Evolutionary conservation across 1,284 basidiomycete species (phyloP).

Genomic region (Cryptococcus sp.): DNA sequence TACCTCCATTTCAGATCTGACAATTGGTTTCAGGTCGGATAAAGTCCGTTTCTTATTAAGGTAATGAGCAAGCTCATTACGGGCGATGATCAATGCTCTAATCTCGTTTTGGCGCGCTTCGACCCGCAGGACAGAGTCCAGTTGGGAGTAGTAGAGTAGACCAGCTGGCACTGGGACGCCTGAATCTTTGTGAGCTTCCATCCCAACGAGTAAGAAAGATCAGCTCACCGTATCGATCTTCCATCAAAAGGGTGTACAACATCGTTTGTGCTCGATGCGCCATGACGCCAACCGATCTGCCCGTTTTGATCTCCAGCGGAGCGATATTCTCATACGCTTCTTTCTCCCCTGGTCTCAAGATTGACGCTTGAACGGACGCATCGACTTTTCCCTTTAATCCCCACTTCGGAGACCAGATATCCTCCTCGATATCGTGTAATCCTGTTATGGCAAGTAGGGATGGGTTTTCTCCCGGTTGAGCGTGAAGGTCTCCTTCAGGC

Average conservation of each 20-base stretch:
- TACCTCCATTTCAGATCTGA: background rate
- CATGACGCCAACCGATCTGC: slow-evolving; percentile 67
- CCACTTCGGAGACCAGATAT: slow-evolving; percentile 93
- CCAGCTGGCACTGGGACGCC: slow-evolving; percentile 56
- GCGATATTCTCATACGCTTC: slow-evolving; percentile 25
- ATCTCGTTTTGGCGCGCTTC: slow-evolving; percentile 75
- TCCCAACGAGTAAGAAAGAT: background rate
- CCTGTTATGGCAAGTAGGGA: slow-evolving; percentile 62
- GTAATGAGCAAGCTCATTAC: slow-evolving; percentile 82
- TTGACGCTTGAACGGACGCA: slow-evolving; percentile 70
- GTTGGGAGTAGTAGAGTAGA: slow-evolving; percentile 89
- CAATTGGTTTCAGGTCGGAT: background rate
- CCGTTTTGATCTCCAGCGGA: slow-evolving; percentile 96
- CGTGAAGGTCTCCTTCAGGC: slow-evolving; percentile 60
- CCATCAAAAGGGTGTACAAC: slow-evolving; percentile 88
- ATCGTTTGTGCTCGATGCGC: slow-evolving; percentile 98
- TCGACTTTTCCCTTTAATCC: slow-evolving; percentile 96
- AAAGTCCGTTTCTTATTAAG: slow-evolving; percentile 48
- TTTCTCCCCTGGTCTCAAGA: slow-evolving; percentile 47
- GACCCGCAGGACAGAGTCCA: slow-evolving; percentile 78
- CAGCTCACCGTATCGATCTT: slow-evolving; percentile 71
- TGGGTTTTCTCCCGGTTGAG: slow-evolving; percentile 36
- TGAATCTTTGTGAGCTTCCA: slow-evolving; percentile 3
- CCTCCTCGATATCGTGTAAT: slow-evolving; percentile 86
- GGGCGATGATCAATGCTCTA: slow-evolving; percentile 68